Evolutionary conservation across 208 protist species (phyloP).

Genomic region (Acanthamoeba quina): DNA sequence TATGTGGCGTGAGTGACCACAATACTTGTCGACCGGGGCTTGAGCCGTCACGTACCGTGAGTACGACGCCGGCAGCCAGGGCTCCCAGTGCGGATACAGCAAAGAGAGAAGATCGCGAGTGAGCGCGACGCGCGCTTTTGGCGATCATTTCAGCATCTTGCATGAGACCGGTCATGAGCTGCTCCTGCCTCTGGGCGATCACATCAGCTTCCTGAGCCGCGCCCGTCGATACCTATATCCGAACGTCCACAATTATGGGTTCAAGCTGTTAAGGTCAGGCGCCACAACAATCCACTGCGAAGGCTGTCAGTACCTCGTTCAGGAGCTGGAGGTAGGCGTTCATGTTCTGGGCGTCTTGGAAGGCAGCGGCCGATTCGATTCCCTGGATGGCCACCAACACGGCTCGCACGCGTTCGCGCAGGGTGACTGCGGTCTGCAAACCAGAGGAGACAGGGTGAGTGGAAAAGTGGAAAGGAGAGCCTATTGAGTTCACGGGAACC

Average conservation of each 20-base stretch:
- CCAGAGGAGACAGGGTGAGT: background rate
- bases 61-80: constrained; percentile 2
- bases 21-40: background rate
- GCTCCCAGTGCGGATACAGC: constrained; percentile 7
- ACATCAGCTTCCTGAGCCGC: background rate
- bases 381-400: constrained; percentile 15
- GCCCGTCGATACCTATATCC: background rate
- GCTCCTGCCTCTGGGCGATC: constrained; percentile 43
- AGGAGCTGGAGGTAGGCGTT: constrained; percentile 18
- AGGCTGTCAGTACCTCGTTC: background rate
- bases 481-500: background rate
- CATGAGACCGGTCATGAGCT: constrained; percentile 10
- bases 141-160: background rate
- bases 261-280: too few species aligned
- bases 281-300: too few species aligned
- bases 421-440: background rate
- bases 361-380: background rate
- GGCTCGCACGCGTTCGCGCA: background rate
- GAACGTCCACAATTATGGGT: too few species aligned
- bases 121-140: background rate
- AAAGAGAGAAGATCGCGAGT: constrained; percentile 14
- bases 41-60: background rate
- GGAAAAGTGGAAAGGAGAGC: background rate
- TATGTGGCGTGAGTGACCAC: background rate
- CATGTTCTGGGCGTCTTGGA: background rate